A percentile compares a stretch with the other conserved stretches of the same genome.
Conservation (phyloP, 495 filamentous ascomycete species). For the Poronia punctata region DNA sequence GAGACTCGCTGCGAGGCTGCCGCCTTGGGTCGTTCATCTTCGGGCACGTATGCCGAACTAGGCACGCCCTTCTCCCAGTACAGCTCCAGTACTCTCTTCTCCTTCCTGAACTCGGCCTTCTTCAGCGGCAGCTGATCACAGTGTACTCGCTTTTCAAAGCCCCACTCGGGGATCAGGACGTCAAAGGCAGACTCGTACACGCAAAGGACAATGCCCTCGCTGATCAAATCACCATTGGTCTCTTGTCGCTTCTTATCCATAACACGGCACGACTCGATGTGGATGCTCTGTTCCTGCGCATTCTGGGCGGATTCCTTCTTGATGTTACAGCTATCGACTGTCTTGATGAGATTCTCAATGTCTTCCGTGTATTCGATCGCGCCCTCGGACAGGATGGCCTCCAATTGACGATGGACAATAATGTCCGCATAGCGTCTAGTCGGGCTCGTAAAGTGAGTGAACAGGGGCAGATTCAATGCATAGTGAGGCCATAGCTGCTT, state of each 20-base stretch:
- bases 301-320: slow-evolving; percentile 98
- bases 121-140: slow-evolving; percentile 96
- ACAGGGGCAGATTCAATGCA: slow-evolving; percentile 83
- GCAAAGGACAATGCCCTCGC: slow-evolving; percentile 92
- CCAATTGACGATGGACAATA: slow-evolving; percentile 91
- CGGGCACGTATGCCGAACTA: slow-evolving; percentile 90
- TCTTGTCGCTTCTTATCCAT: slow-evolving; percentile 87
- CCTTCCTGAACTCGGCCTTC: slow-evolving; percentile 97
- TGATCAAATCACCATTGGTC: slow-evolving; percentile 85
- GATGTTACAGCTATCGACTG: slow-evolving; percentile 90
- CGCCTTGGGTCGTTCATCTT: slow-evolving; percentile 90
- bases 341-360: slow-evolving; percentile 80
- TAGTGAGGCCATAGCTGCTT: slow-evolving; percentile 79
- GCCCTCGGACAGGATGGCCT: slow-evolving; percentile 75
- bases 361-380: slow-evolving; percentile 84
- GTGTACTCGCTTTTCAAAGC: slow-evolving; percentile 98
- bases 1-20: slow-evolving; percentile 57
- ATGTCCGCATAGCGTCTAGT: slow-evolving; percentile 93
- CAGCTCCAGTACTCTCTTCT: slow-evolving; percentile 83
- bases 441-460: slow-evolving; percentile 96
- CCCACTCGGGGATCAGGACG: slow-evolving; percentile 94
- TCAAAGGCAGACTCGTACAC: slow-evolving; percentile 99
- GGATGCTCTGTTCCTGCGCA: slow-evolving; percentile 96
- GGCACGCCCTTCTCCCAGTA: slow-evolving; percentile 99
- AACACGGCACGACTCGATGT: slow-evolving; percentile 91